phyloP scores from a whole-genome alignment of 2,329 filamentous ascomycete genomes.

The Talaromyces sp. region DNA sequence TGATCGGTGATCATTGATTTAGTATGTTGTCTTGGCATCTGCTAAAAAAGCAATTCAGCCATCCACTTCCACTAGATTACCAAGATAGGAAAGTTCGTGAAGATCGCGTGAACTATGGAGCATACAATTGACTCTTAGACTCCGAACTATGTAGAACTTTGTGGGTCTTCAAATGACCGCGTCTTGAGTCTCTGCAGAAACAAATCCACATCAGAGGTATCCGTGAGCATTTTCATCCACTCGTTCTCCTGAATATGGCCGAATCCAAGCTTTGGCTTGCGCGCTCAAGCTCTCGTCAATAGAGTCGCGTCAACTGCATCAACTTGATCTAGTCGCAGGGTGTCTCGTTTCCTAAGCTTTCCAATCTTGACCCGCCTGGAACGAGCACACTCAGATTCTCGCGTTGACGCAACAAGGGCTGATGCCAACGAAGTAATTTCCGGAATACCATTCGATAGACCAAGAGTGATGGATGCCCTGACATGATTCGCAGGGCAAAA shows the following conservation, averaged over 20 bases:
- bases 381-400: neutral
- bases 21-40: neutral
- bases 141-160: neutral
- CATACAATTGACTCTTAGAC: neutral
- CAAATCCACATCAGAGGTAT: neutral
- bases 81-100: neutral
- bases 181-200: neutral
- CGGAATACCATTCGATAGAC: neutral
- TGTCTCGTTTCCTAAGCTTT: neutral
- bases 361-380: neutral
- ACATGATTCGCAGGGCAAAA: neutral
- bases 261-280: neutral
- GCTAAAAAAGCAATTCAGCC: neutral
- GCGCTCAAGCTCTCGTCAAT: neutral
- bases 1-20: no score
- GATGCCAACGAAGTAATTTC: neutral
- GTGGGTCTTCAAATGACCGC: neutral
- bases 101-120: neutral
- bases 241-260: neutral
- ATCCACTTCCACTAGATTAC: neutral
- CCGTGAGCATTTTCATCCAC: neutral
- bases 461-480: no score
- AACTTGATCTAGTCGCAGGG: neutral
- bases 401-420: neutral
- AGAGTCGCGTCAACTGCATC: neutral